phyloP scores from a whole-genome alignment of 768 basidiomycete genomes.

The Termitomyces sp. region DNA sequence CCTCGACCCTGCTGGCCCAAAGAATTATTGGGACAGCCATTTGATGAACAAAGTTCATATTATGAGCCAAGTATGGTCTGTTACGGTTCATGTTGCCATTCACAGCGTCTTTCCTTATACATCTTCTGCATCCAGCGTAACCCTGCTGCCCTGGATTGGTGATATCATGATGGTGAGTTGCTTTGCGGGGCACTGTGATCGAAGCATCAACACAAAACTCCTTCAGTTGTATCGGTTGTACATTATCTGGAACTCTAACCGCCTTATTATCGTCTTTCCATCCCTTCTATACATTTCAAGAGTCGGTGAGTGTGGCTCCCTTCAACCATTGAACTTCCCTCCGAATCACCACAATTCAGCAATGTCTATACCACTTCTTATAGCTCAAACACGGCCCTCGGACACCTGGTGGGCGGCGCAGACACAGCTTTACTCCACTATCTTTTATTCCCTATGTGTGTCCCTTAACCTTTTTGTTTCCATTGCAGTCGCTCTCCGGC shows the following conservation, averaged over 20 bases:
- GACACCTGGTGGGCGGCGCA: conserved; percentile 7
- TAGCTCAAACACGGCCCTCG: conserved; percentile 11
- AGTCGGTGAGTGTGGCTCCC: conserved; percentile 9
- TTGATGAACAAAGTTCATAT: conserved; percentile 10
- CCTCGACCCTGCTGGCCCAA: not conserved
- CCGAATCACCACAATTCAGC: conserved; percentile 1
- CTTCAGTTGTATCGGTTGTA: conserved; percentile 16
- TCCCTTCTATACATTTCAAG: conserved; percentile 12
- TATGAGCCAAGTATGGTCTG: conserved; percentile 17
- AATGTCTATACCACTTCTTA: conserved; percentile 19
- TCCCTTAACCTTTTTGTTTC: conserved; percentile 17
- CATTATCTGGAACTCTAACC: conserved; percentile 14
- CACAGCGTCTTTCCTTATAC: not conserved
- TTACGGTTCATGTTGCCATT: not conserved
- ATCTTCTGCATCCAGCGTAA: conserved; percentile 2
- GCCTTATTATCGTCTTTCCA: conserved; percentile 13
- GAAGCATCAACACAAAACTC: not conserved
- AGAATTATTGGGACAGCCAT: conserved; percentile 4
- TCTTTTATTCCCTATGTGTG: conserved; percentile 17
- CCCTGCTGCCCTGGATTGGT: conserved; percentile 18
- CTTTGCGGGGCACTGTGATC: not conserved
- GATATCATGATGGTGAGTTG: conserved; percentile 17
- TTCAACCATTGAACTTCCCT: not conserved
- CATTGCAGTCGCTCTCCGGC: conserved; percentile 11
- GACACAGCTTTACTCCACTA: conserved; percentile 8